Base-by-base conservation (phyloP, 179 eudicot genomes). In the Corrigiola litoralis region DNA sequence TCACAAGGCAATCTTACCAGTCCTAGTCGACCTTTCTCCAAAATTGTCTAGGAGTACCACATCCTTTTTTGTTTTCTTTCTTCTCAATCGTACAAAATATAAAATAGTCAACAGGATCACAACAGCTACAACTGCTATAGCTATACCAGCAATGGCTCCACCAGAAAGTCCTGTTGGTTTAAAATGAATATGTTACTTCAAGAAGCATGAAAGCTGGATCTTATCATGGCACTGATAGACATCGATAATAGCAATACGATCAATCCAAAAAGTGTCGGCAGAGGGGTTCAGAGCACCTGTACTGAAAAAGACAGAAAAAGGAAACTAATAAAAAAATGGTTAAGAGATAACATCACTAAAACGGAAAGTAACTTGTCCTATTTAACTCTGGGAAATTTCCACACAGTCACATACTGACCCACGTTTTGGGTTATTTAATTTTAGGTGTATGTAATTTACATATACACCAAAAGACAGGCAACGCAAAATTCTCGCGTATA, bases 91-190 rank as follows among this genome's bases (percentile, higher is more conserved):
- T 3, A 68, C 40, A 20, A 44, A 63, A 56, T 46, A 62, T 33
- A 56, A 23, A 6, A 32, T 47, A 56, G 65, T 61, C 61, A 74
- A 24, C 20, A 49, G 1, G 32, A 63, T 49, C 54, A 73, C 45
- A 47, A 38, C 64, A 68, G 34, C 65, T 56, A 74, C 38, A 4
- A 74, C 66, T 56, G 73, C 77, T 18, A 68, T 65, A 31, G 42
- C n/a, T 68, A 74, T 49, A 40, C 65, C 73, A 57, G 65, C 73
- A 62, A 74, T 68, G 53, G 33, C 69, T 49, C 61, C 77, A 57
- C 61, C 69, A 38, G 77, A 74, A 48, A 24, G 47, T 50, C 77
- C 77, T 74, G 77, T 60, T 62, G 48, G 36, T 53, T 32, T n/a
- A 56, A 68, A 49, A 60, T 31, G 24, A 34, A 32, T 56, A 21